These are phyloP conservation scores for Helianthus annuus DNA, from an alignment of 129 eudicot species.

Conservation along the genomic window DNA sequence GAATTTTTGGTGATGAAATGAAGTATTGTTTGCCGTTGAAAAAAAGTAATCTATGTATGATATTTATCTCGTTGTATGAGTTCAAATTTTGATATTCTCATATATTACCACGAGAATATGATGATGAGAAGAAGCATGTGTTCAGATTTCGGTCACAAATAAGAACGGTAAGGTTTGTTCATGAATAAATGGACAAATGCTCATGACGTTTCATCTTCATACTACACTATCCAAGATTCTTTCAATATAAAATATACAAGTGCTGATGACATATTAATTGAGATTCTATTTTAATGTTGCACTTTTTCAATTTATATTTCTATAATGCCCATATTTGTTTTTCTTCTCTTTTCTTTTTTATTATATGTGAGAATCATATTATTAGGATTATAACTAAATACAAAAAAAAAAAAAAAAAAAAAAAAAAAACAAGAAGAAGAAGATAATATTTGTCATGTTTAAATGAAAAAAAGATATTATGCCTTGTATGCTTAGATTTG, in stretches of 20 bases:
- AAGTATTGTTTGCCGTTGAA: too few species aligned
- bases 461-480: neutral
- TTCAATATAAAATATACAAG: slow-evolving; percentile 6
- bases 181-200: slow-evolving; percentile 21
- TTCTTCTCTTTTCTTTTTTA: neutral
- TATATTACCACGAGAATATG: slow-evolving; percentile 2
- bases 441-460: neutral
- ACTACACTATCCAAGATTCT: slow-evolving; percentile 7
- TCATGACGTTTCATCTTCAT: slow-evolving; percentile 30
- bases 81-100: neutral
- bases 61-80: neutral
- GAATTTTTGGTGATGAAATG: too few species aligned
- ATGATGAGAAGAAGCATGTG: slow-evolving; percentile 13
- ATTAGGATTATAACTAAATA: neutral
- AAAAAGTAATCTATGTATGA: neutral
- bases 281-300: neutral
- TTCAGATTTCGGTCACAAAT: too few species aligned
- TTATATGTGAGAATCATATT: too few species aligned
- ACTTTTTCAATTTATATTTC: neutral
- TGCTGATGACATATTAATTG: slow-evolving; percentile 27
- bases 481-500: too few species aligned
- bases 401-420: neutral
- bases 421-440: too few species aligned
- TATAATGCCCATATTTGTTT: neutral
- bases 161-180: neutral